phyloP scores from a whole-genome alignment of 164 flowering plant species.

The Macadamia integrifolia region DNA sequence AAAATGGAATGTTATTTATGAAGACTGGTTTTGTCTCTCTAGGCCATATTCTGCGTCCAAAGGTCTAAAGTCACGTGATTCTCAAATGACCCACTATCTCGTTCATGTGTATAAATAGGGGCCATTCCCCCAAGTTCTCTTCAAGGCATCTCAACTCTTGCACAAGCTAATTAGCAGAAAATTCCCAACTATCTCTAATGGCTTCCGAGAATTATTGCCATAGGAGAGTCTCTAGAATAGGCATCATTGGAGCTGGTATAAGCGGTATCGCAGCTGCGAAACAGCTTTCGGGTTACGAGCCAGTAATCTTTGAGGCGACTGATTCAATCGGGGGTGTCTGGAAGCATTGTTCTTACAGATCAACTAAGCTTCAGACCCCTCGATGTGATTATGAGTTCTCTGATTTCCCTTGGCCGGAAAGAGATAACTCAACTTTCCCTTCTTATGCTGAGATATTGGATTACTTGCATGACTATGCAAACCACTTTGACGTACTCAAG shows the following conservation, averaged over 20 bases:
- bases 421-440: constrained; percentile 62
- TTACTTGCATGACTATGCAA: constrained; percentile 70
- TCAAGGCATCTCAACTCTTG: too few species aligned
- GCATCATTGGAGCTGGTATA: constrained; percentile 82
- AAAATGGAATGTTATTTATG: too few species aligned
- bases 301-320: constrained; percentile 79
- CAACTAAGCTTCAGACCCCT: constrained; percentile 80
- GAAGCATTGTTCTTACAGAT: constrained; percentile 63
- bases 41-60: too few species aligned
- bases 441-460: constrained; percentile 60
- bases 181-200: background rate
- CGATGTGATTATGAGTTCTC: constrained; percentile 86
- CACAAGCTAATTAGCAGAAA: too few species aligned
- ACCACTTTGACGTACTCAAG: constrained; percentile 58
- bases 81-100: too few species aligned
- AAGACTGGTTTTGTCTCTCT: too few species aligned
- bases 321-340: constrained; percentile 88
- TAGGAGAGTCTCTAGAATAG: constrained; percentile 37
- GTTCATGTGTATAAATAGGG: too few species aligned
- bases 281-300: constrained; percentile 53
- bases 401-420: constrained; percentile 82
- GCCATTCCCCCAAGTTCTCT: too few species aligned
- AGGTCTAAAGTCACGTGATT: too few species aligned
- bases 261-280: constrained; percentile 92
- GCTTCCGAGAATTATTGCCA: constrained; percentile 3